Conservation (phyloP, 2,329 filamentous ascomycete genomes). For the Epichloe aotearoae region DNA sequence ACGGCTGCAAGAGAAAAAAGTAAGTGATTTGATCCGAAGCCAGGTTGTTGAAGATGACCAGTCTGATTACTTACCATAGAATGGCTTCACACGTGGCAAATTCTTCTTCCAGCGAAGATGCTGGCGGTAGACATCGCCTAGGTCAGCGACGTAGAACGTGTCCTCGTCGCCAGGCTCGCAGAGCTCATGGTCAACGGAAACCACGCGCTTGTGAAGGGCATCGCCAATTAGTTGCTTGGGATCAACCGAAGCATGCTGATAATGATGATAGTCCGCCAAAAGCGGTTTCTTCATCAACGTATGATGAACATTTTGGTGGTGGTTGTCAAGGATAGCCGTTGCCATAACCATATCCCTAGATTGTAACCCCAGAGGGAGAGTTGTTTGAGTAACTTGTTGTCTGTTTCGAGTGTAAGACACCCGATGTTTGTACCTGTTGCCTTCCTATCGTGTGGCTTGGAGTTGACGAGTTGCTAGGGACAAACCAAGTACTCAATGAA, state of each 20-base stretch:
- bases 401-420: neutral
- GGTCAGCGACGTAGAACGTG: constrained; percentile 94
- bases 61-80: constrained; percentile 57
- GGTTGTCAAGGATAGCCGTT: constrained; percentile 43
- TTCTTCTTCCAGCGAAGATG: constrained; percentile 97
- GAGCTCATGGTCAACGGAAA: constrained; percentile 70
- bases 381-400: neutral
- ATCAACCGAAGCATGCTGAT: constrained; percentile 28
- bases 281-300: constrained; percentile 32
- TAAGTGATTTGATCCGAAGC: neutral
- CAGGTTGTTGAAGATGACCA: neutral
- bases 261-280: constrained; percentile 23
- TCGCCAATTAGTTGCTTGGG: constrained; percentile 76
- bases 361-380: neutral
- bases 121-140: constrained; percentile 97
- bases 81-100: constrained; percentile 81
- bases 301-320: constrained; percentile 34
- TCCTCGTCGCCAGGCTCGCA: constrained; percentile 93
- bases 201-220: constrained; percentile 74
- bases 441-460: neutral
- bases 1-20: constrained; percentile 49
- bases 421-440: neutral
- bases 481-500: constrained; percentile 2
- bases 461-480: constrained; percentile 2
- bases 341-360: constrained; percentile 50